Evolutionary conservation across 2,329 filamentous ascomycete species (phyloP).

Genomic region (Hypocrella siamensis): DNA sequence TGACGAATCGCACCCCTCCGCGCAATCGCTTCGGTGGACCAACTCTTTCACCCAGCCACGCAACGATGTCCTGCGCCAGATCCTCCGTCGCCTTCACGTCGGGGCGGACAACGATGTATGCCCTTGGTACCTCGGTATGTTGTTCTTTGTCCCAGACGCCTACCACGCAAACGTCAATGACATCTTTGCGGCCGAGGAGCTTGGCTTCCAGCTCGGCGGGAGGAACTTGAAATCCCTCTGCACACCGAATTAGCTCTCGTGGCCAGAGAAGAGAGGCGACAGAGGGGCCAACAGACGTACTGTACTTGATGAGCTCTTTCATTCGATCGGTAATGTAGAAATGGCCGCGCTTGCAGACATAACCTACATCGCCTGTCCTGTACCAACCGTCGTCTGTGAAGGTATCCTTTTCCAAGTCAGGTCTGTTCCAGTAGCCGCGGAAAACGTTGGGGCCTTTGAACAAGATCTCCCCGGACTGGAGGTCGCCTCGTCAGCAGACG

Average conservation of each 20-base stretch:
- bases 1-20: slow-evolving; percentile 53
- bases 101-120: slow-evolving; percentile 19
- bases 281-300: slow-evolving; percentile 16
- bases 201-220: slow-evolving; percentile 48
- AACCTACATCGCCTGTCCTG: slow-evolving; percentile 78
- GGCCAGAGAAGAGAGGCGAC: accelerated
- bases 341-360: slow-evolving; percentile 61
- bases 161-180: slow-evolving; percentile 48
- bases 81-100: slow-evolving; percentile 19
- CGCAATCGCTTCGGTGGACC: slow-evolving; percentile 52
- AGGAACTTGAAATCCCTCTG: slow-evolving; percentile 52
- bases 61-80: slow-evolving; percentile 16
- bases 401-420: slow-evolving; percentile 52
- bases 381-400: slow-evolving; percentile 72
- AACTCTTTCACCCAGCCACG: slow-evolving; percentile 38
- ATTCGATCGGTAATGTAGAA: slow-evolving; percentile 83
- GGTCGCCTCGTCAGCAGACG: not conserved
- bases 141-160: slow-evolving; percentile 41
- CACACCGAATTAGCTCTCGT: no score
- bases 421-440: slow-evolving; percentile 62
- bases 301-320: slow-evolving; percentile 47
- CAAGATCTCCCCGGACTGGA: slow-evolving; percentile 46
- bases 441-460: slow-evolving; percentile 70
- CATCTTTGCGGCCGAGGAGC: slow-evolving; percentile 25
- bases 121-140: slow-evolving; percentile 51